These are phyloP conservation scores for Paramecium sexaurelia DNA, from an alignment of 73 alveolate genomes.

Conservation along the genomic window DNA sequence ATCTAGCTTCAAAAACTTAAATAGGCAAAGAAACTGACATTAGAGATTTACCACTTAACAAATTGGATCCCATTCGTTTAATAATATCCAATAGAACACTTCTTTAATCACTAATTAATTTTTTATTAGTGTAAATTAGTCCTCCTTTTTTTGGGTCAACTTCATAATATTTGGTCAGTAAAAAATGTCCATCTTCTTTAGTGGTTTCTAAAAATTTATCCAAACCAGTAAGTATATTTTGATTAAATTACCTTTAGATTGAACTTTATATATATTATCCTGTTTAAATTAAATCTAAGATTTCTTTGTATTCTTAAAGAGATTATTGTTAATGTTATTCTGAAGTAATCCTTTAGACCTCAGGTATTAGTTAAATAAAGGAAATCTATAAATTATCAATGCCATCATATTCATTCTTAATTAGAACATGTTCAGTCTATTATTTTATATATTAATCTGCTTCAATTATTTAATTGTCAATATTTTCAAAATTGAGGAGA, in stretches of 20 bases:
- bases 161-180: constrained; percentile 42
- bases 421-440: constrained; percentile 7
- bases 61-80: constrained; percentile 66
- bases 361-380: neutral
- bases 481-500: neutral
- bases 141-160: constrained; percentile 68
- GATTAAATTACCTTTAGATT: neutral
- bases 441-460: constrained; percentile 5
- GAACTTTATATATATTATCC: neutral
- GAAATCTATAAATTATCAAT: constrained; percentile 19
- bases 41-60: constrained; percentile 58
- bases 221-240: neutral
- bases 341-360: constrained; percentile 8
- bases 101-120: constrained; percentile 45
- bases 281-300: neutral
- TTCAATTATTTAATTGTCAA: neutral
- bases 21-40: constrained; percentile 67
- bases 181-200: constrained; percentile 64
- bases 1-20: constrained; percentile 55
- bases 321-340: constrained; percentile 22
- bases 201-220: constrained; percentile 20
- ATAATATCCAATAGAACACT: constrained; percentile 57
- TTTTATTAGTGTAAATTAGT: constrained; percentile 43
- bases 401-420: constrained; percentile 7
- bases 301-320: neutral